Percentiles rank a stretch among this genome's conserved stretches.
phyloP scores from a whole-genome alignment of 768 basidiomycete species.

The Russula sp. region DNA sequence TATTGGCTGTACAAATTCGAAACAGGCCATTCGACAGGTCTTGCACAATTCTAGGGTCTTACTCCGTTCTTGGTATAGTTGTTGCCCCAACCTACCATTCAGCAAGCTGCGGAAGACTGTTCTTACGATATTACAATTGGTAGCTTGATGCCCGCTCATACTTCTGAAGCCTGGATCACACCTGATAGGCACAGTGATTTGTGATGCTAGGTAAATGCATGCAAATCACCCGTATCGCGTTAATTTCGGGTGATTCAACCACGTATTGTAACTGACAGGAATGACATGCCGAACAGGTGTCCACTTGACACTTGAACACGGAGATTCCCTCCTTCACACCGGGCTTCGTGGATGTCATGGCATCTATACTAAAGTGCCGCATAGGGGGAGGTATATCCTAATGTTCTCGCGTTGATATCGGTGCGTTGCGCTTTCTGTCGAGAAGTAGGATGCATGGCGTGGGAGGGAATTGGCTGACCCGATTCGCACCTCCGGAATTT shows the following conservation, averaged over 20 bases:
- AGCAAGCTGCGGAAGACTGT: not conserved
- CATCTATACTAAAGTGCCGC: not conserved
- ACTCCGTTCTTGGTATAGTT: not conserved
- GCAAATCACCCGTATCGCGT: too few relatives aligned
- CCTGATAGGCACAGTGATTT: too few relatives aligned
- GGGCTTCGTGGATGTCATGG: not conserved
- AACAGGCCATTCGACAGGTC: not conserved
- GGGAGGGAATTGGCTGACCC: not conserved
- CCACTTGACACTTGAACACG: not conserved
- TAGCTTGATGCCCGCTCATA: too few relatives aligned
- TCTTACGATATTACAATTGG: too few relatives aligned
- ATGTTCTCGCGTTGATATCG: slow-evolving; percentile 11
- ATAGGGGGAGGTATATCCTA: not conserved
- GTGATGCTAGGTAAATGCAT: too few relatives aligned
- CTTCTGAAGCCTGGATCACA: too few relatives aligned
- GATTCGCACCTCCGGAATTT: not conserved
- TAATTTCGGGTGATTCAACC: too few relatives aligned
- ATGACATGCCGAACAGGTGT: not conserved
- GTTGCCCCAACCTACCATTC: not conserved
- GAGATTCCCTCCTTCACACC: not conserved
- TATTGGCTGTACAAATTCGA: not conserved
- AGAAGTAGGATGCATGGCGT: not conserved
- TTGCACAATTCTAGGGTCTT: not conserved
- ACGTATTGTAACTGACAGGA: too few relatives aligned
- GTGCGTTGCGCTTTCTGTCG: not conserved